These are phyloP conservation scores for Ajuga reptans DNA, from an alignment of 305 asterid species.

Conservation along the genomic window DNA sequence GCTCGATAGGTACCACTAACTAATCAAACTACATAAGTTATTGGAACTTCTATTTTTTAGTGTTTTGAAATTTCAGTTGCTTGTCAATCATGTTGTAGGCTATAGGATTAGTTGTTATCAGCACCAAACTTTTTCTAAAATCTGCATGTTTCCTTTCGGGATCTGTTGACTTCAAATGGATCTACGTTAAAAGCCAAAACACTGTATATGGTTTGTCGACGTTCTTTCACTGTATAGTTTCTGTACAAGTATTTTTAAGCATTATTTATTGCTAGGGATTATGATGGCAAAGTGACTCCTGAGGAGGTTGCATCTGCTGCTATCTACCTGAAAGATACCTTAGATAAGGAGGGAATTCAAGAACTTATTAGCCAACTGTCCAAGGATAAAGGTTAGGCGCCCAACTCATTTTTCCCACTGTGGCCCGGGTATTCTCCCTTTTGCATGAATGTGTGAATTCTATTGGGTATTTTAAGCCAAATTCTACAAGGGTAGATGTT, in stretches of 20 bases:
- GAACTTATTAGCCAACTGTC: slow-evolving; percentile 77
- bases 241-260: slow-evolving; percentile 3
- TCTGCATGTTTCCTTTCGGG: background rate
- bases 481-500: no score
- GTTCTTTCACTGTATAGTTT: slow-evolving; percentile 7
- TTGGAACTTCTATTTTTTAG: background rate
- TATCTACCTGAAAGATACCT: slow-evolving; percentile 80
- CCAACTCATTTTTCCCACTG: slow-evolving; percentile 6
- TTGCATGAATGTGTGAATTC: slow-evolving; percentile 3
- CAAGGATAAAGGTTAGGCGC: slow-evolving; percentile 77
- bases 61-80: slow-evolving; percentile 4
- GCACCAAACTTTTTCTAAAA: background rate
- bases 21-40: slow-evolving; percentile 11
- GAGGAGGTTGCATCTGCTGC: slow-evolving; percentile 99
- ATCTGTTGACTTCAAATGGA: background rate
- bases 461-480: no score
- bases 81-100: slow-evolving; percentile 10
- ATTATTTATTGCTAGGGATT: slow-evolving; percentile 49
- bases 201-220: background rate
- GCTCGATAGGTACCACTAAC: slow-evolving; percentile 69
- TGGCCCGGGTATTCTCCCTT: background rate
- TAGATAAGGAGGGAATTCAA: slow-evolving; percentile 87
- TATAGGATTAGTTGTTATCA: background rate
- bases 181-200: slow-evolving; percentile 10
- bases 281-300: slow-evolving; percentile 93